Percentiles rank a stretch among this genome's conserved stretches.
Evolutionary conservation across 106 monocot genomes (phyloP).

Genomic region (Acorus gramineus): DNA sequence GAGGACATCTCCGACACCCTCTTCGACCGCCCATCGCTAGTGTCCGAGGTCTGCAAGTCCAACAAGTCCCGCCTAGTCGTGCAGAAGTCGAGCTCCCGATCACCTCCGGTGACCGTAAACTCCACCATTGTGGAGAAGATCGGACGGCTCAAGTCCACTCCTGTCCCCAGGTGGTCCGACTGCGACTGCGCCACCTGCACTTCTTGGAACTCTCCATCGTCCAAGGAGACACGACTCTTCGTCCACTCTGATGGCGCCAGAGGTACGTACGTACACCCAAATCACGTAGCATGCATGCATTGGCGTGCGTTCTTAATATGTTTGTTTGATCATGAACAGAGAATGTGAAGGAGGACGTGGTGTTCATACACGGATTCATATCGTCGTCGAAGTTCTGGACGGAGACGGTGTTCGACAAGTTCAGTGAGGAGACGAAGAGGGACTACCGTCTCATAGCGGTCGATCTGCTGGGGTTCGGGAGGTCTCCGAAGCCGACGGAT

Average conservation of each 20-base stretch:
- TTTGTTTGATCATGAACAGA: too few species aligned
- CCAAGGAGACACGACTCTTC: constrained; percentile 26
- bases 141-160: constrained; percentile 23
- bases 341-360: constrained; percentile 39
- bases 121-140: constrained; percentile 68
- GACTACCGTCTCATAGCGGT: constrained; percentile 62
- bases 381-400: constrained; percentile 90
- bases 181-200: constrained; percentile 71
- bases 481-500: constrained; percentile 82
- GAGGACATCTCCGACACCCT: constrained; percentile 93
- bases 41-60: constrained; percentile 26
- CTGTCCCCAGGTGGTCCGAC: constrained; percentile 76
- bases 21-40: constrained; percentile 52
- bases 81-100: constrained; percentile 3
- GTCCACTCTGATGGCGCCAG: constrained; percentile 40
- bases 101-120: constrained; percentile 34
- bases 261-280: constrained; percentile 21
- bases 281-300: background rate
- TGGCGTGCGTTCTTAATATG: too few species aligned
- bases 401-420: constrained; percentile 76
- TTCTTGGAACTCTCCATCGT: constrained; percentile 37
- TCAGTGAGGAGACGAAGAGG: constrained; percentile 28
- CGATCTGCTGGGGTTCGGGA: constrained; percentile 81
- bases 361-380: constrained; percentile 93
- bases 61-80: background rate